These are phyloP conservation scores for Streptanthus diversifolius DNA, from an alignment of 345 rosid genomes.

Conservation along the genomic window DNA sequence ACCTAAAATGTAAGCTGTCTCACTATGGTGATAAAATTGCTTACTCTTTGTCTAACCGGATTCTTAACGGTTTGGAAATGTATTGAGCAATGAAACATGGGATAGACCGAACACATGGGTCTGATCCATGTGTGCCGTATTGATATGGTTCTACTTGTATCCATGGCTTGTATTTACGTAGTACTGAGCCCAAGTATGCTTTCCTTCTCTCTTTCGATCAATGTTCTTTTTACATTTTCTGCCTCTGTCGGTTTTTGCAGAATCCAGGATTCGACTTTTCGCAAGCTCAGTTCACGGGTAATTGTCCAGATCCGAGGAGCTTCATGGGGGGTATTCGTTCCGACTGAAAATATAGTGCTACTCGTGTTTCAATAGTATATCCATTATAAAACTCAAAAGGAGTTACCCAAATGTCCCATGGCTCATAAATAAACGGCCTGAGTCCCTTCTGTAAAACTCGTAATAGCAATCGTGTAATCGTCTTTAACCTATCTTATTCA, in stretches of 20 bases:
- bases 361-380: neutral
- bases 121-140: too few species aligned
- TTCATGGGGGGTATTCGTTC: constrained; percentile 86
- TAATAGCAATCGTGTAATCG: neutral
- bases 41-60: neutral
- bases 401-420: neutral
- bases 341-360: constrained; percentile 38
- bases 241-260: constrained; percentile 39
- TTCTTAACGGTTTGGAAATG: neutral
- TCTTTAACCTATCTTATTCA: neutral
- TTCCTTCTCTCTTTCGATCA: neutral
- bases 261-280: constrained; percentile 98
- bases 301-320: constrained; percentile 86
- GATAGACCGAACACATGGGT: neutral
- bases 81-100: neutral
- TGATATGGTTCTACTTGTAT: neutral
- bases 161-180: neutral
- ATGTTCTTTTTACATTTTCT: neutral
- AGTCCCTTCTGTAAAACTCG: neutral
- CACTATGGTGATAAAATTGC: neutral
- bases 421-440: neutral
- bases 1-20: neutral
- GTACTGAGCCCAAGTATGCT: neutral
- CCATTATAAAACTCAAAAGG: neutral
- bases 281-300: constrained; percentile 83